Evolutionary conservation across 108 stramenopile genomes (phyloP).

Genomic region (Conticribra guillardii): DNA sequence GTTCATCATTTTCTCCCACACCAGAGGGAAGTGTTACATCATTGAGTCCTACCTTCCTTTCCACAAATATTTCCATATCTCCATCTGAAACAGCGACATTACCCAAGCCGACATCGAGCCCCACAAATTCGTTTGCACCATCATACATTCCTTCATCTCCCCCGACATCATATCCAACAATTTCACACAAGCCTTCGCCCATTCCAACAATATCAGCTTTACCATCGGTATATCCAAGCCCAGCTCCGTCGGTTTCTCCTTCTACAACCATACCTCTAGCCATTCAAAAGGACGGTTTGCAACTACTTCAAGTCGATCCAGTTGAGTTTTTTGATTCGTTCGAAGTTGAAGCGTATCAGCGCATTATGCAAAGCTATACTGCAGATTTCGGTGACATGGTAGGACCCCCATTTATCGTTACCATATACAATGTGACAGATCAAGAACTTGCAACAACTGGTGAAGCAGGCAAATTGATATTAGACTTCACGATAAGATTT

Average conservation of each 20-base stretch:
- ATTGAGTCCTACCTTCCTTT: too few relatives aligned
- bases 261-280: constrained; percentile 8
- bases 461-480: constrained; percentile 6
- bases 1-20: too few relatives aligned
- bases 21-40: too few relatives aligned
- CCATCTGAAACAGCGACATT: too few relatives aligned
- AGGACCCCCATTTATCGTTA: constrained; percentile 6
- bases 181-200: not conserved
- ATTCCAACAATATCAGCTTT: not conserved
- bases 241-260: constrained; percentile 17
- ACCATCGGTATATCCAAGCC: not conserved
- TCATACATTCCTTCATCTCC: not conserved
- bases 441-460: constrained; percentile 10
- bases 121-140: not conserved
- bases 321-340: constrained; percentile 11
- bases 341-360: constrained; percentile 12
- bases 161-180: constrained; percentile 12
- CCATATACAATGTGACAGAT: too few relatives aligned
- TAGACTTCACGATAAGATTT: constrained; percentile 53
- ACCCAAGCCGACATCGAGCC: too few relatives aligned
- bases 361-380: constrained; percentile 31
- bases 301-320: constrained; percentile 11
- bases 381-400: constrained; percentile 9
- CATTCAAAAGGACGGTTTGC: not conserved
- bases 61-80: too few relatives aligned